Evolutionary conservation across 768 basidiomycete species (phyloP).

Genomic region (Lactifluus volemus): DNA sequence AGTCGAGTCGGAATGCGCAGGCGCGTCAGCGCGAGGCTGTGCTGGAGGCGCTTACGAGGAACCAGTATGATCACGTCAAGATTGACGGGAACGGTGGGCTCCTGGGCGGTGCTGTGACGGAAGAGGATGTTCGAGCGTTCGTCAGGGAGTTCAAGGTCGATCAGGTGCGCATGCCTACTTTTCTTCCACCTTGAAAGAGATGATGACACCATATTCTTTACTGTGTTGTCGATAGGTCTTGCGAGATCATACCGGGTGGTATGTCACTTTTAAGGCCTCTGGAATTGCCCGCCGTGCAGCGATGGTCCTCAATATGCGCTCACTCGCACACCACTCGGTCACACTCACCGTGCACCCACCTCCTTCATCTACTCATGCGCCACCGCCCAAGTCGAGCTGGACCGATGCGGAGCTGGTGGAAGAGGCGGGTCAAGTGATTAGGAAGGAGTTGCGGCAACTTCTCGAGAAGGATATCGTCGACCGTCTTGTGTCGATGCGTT

Average conservation of each 20-base stretch:
- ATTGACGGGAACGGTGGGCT: slow-evolving; percentile 42
- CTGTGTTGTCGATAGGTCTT: slow-evolving; percentile 42
- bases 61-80: slow-evolving; percentile 58
- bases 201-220: neutral
- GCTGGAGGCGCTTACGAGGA: slow-evolving; percentile 45
- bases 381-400: slow-evolving; percentile 37
- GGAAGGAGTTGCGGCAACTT: slow-evolving; percentile 44
- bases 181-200: slow-evolving; percentile 1
- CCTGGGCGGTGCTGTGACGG: slow-evolving; percentile 42
- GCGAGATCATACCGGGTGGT: slow-evolving; percentile 63
- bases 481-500: slow-evolving; percentile 44
- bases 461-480: slow-evolving; percentile 62
- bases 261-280: slow-evolving; percentile 64
- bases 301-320: slow-evolving; percentile 50
- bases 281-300: slow-evolving; percentile 60
- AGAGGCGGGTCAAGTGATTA: slow-evolving; percentile 45
- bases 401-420: slow-evolving; percentile 44
- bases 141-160: slow-evolving; percentile 67
- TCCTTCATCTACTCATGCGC: slow-evolving; percentile 31
- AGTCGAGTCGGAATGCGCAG: slow-evolving; percentile 25
- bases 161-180: slow-evolving; percentile 41
- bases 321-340: slow-evolving; percentile 52
- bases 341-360: slow-evolving; percentile 43
- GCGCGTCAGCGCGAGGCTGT: slow-evolving; percentile 31
- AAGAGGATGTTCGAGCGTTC: slow-evolving; percentile 60